Percentiles rank a stretch among this genome's conserved stretches.
Evolutionary conservation across 495 filamentous ascomycete genomes (phyloP).

Genomic region (Corynascus novoguineensis): DNA sequence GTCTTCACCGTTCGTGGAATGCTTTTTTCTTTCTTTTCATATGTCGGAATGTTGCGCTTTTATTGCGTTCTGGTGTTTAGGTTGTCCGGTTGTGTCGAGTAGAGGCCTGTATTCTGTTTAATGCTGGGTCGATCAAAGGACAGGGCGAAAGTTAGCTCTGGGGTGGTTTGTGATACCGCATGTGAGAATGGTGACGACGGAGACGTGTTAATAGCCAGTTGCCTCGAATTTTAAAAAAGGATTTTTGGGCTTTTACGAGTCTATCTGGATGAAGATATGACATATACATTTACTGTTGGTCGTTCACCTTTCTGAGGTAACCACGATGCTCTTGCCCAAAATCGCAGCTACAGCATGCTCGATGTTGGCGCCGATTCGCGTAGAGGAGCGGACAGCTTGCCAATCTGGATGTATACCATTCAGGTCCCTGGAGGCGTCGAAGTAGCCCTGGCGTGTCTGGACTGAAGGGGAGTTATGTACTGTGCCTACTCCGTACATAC

Average conservation of each 20-base stretch:
- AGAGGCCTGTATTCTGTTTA: constrained; percentile 10
- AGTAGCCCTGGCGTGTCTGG: too few species aligned
- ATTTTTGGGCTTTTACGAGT: background rate
- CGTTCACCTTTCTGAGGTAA: too few species aligned
- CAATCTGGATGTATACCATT: too few species aligned
- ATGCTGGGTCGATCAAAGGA: constrained; percentile 1
- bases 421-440: too few species aligned
- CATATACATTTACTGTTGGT: too few species aligned
- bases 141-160: background rate
- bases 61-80: constrained; percentile 5
- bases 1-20: background rate
- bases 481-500: too few species aligned
- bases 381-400: too few species aligned
- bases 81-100: constrained; percentile 9
- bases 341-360: too few species aligned
- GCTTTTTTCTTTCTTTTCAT: too few species aligned
- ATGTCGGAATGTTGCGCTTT: background rate
- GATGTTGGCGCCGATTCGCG: too few species aligned
- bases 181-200: background rate
- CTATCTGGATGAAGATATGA: constrained; percentile 12
- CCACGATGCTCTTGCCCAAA: background rate
- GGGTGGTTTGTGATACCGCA: background rate
- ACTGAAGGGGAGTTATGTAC: too few species aligned
- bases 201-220: background rate
- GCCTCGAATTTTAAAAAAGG: background rate